Base-by-base conservation (phyloP, 2,329 filamentous ascomycete species). In the Sphaerulina musiva region DNA sequence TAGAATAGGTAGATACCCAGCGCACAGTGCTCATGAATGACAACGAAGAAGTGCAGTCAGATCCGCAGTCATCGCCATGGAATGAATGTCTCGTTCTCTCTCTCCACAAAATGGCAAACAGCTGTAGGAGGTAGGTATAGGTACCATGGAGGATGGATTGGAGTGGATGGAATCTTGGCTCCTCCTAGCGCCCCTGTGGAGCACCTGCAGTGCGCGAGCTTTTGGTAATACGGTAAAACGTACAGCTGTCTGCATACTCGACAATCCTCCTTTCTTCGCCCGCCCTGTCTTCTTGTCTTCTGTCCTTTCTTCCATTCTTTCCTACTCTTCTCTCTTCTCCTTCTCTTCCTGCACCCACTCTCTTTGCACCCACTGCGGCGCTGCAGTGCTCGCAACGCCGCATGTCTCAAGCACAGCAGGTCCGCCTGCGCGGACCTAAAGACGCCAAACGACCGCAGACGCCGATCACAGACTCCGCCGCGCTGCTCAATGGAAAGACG, bases 401-500 rank as follows among this genome's bases (percentile, higher is more conserved):
- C 48, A 51, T 51, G 48, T 51, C 48, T 51, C 48, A 51, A 51
- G 31, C 31, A 45, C 48, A 51, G 31, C 48, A 57, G 39, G 41
- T 62, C 50, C 59, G 59, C 53, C 57, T 61, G 48, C 59, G 60
- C 48, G 60, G 56, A 45, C 40, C 57, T 36, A 59, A 58, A 43
- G 53, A 56, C 26, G 51, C 55, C 20, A 65, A 64, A 52, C 61
- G 61, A 20, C 56, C 60, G 17, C 48, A 47, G 7, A 63, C 63
- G n/a, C 62, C 62, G 20, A 61, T 51, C 42, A 46, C 43, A 39
- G 59, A 64, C 46, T 36, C 56, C 10, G 45, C 46, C 32, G 50
- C 56, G 4, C 40, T 46, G 12, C 11, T 55, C 44, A 65, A 65
- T 46, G 63, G 58, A 47, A 68, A 72, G 50, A 20, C 3, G 20